Evolutionary conservation across 768 basidiomycete genomes (phyloP).

Genomic region (Leccinum imitatum): DNA sequence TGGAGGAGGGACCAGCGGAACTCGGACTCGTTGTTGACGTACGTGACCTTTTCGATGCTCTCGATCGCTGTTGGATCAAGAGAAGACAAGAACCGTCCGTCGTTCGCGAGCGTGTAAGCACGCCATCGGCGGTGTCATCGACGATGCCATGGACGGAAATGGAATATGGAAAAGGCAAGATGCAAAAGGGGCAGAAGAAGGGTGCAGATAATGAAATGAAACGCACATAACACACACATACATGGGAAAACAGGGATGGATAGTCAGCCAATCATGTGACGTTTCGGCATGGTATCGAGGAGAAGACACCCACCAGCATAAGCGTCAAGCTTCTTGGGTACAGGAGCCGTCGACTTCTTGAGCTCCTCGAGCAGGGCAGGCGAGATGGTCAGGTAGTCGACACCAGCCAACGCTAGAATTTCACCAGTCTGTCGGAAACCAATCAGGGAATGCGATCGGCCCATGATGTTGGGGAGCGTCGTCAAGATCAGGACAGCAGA

Average conservation of each 20-base stretch:
- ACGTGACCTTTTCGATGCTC: slow-evolving; percentile 74
- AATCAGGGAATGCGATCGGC: slow-evolving; percentile 8
- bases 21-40: slow-evolving; percentile 89
- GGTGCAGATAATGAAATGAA: background rate
- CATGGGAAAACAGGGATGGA: background rate
- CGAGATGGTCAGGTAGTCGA: slow-evolving; percentile 96
- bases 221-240: background rate
- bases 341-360: slow-evolving; percentile 69
- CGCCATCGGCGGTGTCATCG: background rate
- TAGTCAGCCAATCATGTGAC: slow-evolving; percentile 10
- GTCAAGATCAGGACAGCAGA: slow-evolving; percentile 3
- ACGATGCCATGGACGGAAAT: slow-evolving; percentile 13
- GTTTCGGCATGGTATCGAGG: slow-evolving; percentile 3
- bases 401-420: slow-evolving; percentile 92
- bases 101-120: background rate
- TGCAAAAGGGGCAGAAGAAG: slow-evolving; percentile 2
- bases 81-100: background rate
- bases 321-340: slow-evolving; percentile 84
- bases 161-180: background rate
- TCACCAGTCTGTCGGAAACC: slow-evolving; percentile 63
- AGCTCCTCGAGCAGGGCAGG: slow-evolving; percentile 91
- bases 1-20: slow-evolving; percentile 94
- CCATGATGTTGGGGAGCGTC: background rate
- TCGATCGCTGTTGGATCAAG: slow-evolving; percentile 25
- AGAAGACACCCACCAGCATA: slow-evolving; percentile 46